Evolutionary conservation across 1,139 yeast genomes (phyloP), one percentile per base, ranked within the genome.

Genomic region (Geotrichum fermentans): DNA sequence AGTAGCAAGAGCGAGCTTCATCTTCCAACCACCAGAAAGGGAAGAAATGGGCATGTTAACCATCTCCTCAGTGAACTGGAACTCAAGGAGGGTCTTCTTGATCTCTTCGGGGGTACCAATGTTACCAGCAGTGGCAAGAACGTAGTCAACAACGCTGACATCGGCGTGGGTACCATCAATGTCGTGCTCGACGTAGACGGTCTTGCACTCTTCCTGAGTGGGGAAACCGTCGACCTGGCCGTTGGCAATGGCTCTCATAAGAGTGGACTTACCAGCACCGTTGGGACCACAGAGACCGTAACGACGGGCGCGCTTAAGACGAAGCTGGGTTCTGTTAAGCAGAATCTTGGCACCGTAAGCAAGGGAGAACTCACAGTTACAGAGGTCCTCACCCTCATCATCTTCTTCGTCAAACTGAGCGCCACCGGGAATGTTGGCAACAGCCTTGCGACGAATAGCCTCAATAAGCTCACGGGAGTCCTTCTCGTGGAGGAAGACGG

Each of bases 211-310:
- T 51, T 87, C 95, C 77, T 89, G 96, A 65, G 94, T 76, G 78
- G 98, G 98, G 96, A 92, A 92, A 74, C 97, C 97, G 72, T 92
- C 97, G 69, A 92, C 97, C 81, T 92, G 97, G 73, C 97, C 97
- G 78, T 92, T 90, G 64, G 97, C 97, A 76, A 92, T 87, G 65
- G 98, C 97, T 81, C 97, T 88, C 97, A 92, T 89, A 74, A 92
- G 83, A 64, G 98, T 92, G 62, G 97, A 92, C 79, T 92, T 92
- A 86, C 98, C 98, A 67, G 97, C 96, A 85, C 98, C 98, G 77
- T 92, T 92, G 70, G 97, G 97, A 78, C 98, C 98, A 80, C 97
- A 90, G 65, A 92, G 81, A 88, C 98, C 98, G 73, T 92, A 92
- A 79, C 98, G 87, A 79, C 97, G 90, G 78, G 87, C 94, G 79